Percentiles rank a stretch among this genome's conserved stretches.
Evolutionary conservation across 805 yeast species (phyloP).

Genomic region (Wickerhamia fluorescens): DNA sequence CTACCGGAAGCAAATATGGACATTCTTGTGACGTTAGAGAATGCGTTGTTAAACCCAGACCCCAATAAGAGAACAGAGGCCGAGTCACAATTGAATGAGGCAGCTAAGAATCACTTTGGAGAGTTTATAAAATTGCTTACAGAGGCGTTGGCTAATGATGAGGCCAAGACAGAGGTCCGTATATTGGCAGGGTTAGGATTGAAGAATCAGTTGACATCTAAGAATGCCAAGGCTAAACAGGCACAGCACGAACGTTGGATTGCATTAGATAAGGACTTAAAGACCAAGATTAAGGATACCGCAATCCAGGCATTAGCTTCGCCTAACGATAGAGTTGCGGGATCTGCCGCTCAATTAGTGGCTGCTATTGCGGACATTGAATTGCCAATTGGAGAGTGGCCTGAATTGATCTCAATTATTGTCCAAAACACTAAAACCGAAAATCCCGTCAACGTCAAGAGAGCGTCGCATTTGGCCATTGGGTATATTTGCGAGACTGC

Average conservation of each 20-base stretch:
- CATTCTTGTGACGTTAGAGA: conserved; percentile 66
- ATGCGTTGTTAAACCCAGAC: conserved; percentile 67
- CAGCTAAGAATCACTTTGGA: conserved; percentile 70
- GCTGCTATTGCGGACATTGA: conserved; percentile 98
- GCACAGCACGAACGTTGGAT: conserved; percentile 73
- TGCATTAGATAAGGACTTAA: conserved; percentile 45
- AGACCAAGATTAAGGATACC: conserved; percentile 57
- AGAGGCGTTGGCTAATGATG: conserved; percentile 60
- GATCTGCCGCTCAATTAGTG: conserved; percentile 85
- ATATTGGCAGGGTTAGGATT: conserved; percentile 84
- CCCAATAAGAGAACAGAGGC: conserved; percentile 66
- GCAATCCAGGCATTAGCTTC: conserved; percentile 55
- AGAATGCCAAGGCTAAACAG: conserved; percentile 53
- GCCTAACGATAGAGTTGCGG: conserved; percentile 71
- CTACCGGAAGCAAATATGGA: conserved; percentile 49
- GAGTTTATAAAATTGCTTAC: conserved; percentile 66
- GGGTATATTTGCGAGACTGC: conserved; percentile 96
- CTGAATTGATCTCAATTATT: conserved; percentile 72
- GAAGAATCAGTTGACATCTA: conserved; percentile 83
- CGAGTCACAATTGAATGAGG: conserved; percentile 63
- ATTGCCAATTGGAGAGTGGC: conserved; percentile 83
- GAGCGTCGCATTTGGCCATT: conserved; percentile 80
- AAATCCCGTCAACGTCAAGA: conserved; percentile 71
- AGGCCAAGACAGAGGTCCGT: conserved; percentile 69
- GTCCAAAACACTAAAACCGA: conserved; percentile 81